These are phyloP conservation scores for Eimeria praecox DNA, from an alignment of 169 alveolate genomes.

Conservation along the genomic window DNA sequence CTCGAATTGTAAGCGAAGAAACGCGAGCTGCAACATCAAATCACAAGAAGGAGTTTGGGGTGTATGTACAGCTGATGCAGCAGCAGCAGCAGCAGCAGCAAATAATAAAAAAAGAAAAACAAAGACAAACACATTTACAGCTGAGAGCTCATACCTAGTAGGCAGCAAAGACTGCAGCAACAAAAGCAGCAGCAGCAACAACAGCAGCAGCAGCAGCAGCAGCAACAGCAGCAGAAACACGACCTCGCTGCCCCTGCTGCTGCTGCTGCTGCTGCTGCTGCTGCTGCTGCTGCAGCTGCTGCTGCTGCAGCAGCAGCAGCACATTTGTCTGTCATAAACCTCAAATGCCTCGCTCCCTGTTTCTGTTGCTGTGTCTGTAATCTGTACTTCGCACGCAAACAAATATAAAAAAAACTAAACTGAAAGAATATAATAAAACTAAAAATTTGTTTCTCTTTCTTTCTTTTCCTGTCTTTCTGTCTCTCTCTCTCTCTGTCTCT, in stretches of 20 bases:
- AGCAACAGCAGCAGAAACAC: no score
- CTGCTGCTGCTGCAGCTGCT: neutral
- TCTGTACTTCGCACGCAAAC: no score
- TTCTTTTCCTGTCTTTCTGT: neutral
- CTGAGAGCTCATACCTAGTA: conserved; percentile 14
- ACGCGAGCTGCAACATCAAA: no score
- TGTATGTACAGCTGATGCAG: conserved; percentile 70
- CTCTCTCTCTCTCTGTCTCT: neutral
- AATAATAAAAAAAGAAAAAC: no score
- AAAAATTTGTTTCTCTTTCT: neutral
- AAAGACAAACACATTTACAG: conserved; percentile 75
- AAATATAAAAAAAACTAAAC: no score
- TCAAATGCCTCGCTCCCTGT: no score
- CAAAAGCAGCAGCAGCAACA: conserved; percentile 21
- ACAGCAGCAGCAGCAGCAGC: no score
- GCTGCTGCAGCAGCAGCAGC: no score
- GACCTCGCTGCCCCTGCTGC: neutral
- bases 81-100: conserved; percentile 82
- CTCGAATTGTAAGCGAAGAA: no score
- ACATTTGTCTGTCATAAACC: no score
- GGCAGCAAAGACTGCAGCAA: neutral
- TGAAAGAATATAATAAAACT: neutral
- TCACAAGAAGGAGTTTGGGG: conserved; percentile 47
- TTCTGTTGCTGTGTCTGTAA: no score
- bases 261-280: neutral